A percentile compares a stretch with the other conserved stretches of the same genome.
phyloP scores from a whole-genome alignment of 2,329 filamentous ascomycete genomes.

The Rhinocladiella mackenziei region DNA sequence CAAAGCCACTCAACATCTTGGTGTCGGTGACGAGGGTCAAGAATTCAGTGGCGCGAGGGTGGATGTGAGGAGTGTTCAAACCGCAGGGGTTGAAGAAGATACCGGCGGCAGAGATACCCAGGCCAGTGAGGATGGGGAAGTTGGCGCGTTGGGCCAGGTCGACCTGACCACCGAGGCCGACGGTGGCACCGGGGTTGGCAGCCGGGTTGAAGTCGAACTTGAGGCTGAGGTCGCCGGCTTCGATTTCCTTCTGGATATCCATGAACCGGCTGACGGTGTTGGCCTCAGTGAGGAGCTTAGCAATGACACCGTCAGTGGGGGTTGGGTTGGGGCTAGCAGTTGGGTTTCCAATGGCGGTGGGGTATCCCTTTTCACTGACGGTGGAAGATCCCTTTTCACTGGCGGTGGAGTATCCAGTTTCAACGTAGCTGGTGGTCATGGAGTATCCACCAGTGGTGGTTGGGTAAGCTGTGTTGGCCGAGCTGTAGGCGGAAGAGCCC shows the following conservation, averaged over 20 bases:
- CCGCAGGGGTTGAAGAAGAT: constrained; percentile 39
- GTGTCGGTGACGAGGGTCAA: constrained; percentile 43
- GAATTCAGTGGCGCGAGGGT: constrained; percentile 49
- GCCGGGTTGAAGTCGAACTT: constrained; percentile 31
- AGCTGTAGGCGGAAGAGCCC: constrained; percentile 5
- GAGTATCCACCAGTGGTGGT: constrained; percentile 5
- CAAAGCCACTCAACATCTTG: constrained; percentile 43
- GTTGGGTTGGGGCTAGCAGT: constrained; percentile 23
- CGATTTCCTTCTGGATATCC: constrained; percentile 22
- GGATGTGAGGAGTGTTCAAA: constrained; percentile 48
- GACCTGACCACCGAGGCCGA: constrained; percentile 32
- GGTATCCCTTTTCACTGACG: constrained; percentile 2
- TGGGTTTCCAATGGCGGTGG: constrained; percentile 16
- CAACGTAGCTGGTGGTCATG: constrained; percentile 14
- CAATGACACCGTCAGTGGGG: constrained; percentile 22
- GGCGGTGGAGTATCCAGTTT: not conserved
- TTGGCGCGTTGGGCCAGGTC: constrained; percentile 28
- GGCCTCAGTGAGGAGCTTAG: constrained; percentile 26
- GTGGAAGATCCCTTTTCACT: no score
- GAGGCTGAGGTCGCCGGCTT: constrained; percentile 22
- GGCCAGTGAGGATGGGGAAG: constrained; percentile 29
- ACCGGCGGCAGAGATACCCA: constrained; percentile 26
- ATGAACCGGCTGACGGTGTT: constrained; percentile 24
- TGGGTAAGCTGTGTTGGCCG: constrained; percentile 2
- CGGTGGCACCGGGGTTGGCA: constrained; percentile 23